Base-by-base conservation (phyloP, 441 rosid species). In the Isatis lusitanica region DNA sequence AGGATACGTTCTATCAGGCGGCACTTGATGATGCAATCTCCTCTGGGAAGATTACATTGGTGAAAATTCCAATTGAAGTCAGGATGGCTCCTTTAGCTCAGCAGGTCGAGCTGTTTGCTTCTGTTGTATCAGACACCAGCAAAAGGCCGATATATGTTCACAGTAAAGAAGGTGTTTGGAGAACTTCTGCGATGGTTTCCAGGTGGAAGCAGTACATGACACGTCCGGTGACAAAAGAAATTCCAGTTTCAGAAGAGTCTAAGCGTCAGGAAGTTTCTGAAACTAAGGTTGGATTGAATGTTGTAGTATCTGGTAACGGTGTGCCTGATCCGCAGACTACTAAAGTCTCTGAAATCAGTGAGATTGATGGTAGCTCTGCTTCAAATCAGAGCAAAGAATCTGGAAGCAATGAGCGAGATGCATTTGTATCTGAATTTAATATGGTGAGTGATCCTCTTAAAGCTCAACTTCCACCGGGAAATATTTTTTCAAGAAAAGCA, bases 181-280 rank as follows among this genome's bases (percentile, higher is more conserved):
- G 99, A 86, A 83, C 96, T 59, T 86, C 87, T 67, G 94, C 96
- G 28, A 86, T 95, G 98, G 82, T 92, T 38, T 92, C 99, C 58
- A 86, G 98, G 80, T 95, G 99, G 96, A 85, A 88, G 79, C 98
- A 92, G 87, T 88, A 81, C 85, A 87, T 88, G 88, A 85, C 82
- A 69, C 89, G 96, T 61, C 66, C 76, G 15, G 10, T 62, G 36
- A 71, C 74, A 13, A 43, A 80, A 63, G 82, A 75, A 64, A 68
- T 73, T 28, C 66, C 74, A 70, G 78, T 76, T 70, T 74, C 65
- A 33, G 81, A 74, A 63, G 79, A 79, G 44, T 48, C 50, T 4
- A 81, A 73, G 44, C 75, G 74, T 35, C 47, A 43, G 61, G 71
- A 53, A 66, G 79, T 74, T 53, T 57, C 75, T 73, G 81, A 76